Conservation (phyloP, 164 flowering plant species). For the Tetracentron sinense region DNA sequence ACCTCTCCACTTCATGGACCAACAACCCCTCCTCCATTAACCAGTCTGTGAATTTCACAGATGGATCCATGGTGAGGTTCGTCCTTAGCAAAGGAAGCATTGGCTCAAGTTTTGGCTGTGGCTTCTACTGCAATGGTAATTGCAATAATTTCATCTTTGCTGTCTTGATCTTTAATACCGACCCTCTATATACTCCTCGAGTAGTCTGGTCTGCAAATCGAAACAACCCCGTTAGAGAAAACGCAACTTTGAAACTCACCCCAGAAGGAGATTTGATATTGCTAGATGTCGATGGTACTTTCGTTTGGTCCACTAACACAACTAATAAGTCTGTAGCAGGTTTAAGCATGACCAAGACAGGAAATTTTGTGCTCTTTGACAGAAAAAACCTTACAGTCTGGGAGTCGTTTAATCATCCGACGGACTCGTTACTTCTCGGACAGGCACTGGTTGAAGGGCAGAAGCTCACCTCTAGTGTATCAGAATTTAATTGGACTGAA, state of each 20-base stretch:
- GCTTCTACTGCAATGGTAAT: constrained; percentile 19
- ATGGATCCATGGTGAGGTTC: constrained; percentile 8
- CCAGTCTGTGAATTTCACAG: constrained; percentile 1
- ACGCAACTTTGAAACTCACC: constrained; percentile 22
- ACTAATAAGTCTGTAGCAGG: constrained; percentile 13
- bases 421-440: constrained; percentile 24
- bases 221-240: constrained; percentile 9
- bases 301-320: constrained; percentile 23
- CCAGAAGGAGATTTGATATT: constrained; percentile 17
- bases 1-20: constrained; percentile 2
- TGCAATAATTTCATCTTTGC: constrained; percentile 18
- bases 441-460: constrained; percentile 16
- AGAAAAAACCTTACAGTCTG: constrained; percentile 9
- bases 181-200: constrained; percentile 9
- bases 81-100: constrained; percentile 10
- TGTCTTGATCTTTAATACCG: constrained; percentile 19
- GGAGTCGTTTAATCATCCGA: constrained; percentile 34
- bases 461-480: constrained; percentile 14
- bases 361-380: constrained; percentile 21
- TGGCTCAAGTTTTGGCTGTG: constrained; percentile 16
- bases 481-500: constrained; percentile 17
- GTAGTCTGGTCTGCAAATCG: constrained; percentile 26
- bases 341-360: constrained; percentile 18
- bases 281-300: constrained; percentile 17
- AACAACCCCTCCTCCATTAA: not conserved